These are phyloP conservation scores for Brassica hybrid DNA, from an alignment of 441 rosid genomes.

Conservation along the genomic window DNA sequence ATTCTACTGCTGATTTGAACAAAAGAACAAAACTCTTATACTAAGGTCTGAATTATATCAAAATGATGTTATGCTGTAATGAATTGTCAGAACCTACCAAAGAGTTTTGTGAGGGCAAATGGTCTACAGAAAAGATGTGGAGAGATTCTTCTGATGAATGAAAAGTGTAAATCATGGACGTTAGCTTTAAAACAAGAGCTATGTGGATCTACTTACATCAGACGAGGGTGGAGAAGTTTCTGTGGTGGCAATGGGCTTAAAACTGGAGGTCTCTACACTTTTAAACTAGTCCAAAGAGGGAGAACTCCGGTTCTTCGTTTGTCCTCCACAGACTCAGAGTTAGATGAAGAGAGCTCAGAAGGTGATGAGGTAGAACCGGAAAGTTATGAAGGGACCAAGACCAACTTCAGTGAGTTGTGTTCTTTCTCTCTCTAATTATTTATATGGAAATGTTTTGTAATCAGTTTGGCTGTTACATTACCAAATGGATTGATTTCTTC, in stretches of 20 bases:
- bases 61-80: not conserved
- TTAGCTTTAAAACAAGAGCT: not conserved
- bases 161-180: not conserved
- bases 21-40: not conserved
- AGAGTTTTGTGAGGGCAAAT: not conserved
- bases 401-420: not conserved
- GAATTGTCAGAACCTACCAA: not conserved
- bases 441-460: not conserved
- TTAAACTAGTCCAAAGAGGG: slow-evolving; percentile 2
- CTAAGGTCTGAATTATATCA: not conserved
- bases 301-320: slow-evolving; percentile 4
- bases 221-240: not conserved
- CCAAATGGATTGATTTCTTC: not conserved
- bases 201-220: not conserved
- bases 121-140: not conserved
- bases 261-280: not conserved
- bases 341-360: slow-evolving; percentile 7
- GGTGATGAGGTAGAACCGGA: slow-evolving; percentile 1
- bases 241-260: not conserved
- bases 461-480: not conserved
- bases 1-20: not conserved
- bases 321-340: not conserved
- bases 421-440: not conserved
- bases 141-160: not conserved
- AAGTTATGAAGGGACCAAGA: not conserved